phyloP scores from a whole-genome alignment of 257 asterid species.

The Ilex asprella region DNA sequence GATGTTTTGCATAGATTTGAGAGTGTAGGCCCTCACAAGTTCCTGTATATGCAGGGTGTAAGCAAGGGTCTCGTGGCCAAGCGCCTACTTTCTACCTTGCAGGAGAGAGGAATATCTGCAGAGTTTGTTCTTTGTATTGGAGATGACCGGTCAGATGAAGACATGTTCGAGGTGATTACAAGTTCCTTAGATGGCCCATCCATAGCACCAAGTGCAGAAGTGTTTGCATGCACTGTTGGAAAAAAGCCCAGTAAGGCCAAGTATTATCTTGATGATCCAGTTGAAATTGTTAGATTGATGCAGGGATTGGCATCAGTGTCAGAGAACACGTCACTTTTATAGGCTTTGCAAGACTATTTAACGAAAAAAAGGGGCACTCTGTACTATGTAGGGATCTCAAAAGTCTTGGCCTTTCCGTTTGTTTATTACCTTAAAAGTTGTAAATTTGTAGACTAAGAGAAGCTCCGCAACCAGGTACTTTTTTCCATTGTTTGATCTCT shows the following conservation, averaged over 20 bases:
- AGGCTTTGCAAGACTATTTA: not conserved
- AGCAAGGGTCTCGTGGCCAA: slow-evolving; percentile 86
- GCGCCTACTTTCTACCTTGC: slow-evolving; percentile 54
- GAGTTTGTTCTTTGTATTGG: slow-evolving; percentile 81
- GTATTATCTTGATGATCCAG: slow-evolving; percentile 76
- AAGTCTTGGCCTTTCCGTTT: not conserved
- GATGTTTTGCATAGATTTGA: too few relatives aligned
- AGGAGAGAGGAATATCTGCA: slow-evolving; percentile 50
- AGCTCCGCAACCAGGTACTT: slow-evolving; percentile 3
- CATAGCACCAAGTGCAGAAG: slow-evolving; percentile 74
- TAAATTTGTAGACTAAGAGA: slow-evolving; percentile 18
- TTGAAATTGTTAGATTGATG: slow-evolving; percentile 67
- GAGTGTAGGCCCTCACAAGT: not conserved
- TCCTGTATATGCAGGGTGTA: slow-evolving; percentile 49
- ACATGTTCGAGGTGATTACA: slow-evolving; percentile 75
- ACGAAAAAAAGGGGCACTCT: not conserved
- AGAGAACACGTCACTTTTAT: slow-evolving; percentile 34
- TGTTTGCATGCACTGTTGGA: slow-evolving; percentile 81
- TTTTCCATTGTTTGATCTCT: not conserved
- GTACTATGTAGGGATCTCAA: not conserved
- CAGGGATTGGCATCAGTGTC: slow-evolving; percentile 77
- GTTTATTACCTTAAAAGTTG: slow-evolving; percentile 1
- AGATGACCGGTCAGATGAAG: slow-evolving; percentile 79
- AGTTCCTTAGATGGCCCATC: slow-evolving; percentile 52
- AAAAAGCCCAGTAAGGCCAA: slow-evolving; percentile 85